These are phyloP conservation scores for Lodderomyces orthopsilosis DNA, from an alignment of 1,139 yeast genomes.

Conservation along the genomic window DNA sequence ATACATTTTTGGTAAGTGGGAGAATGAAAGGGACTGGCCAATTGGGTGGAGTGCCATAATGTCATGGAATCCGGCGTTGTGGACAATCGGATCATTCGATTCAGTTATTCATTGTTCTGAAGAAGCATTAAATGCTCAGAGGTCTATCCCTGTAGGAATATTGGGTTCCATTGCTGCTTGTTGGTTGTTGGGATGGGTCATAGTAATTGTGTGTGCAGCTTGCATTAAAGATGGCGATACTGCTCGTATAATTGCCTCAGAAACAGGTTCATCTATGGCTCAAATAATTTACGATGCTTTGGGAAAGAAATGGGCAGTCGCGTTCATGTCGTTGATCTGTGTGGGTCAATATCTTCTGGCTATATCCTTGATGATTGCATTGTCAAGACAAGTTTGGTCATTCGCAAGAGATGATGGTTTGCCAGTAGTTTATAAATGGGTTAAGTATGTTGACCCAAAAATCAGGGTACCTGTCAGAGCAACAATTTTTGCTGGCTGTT, in stretches of 20 bases:
- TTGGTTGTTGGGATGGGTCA: conserved; percentile 58
- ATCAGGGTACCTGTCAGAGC: conserved; percentile 62
- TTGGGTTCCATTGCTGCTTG: conserved; percentile 49
- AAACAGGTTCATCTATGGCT: conserved; percentile 58
- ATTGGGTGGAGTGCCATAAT: conserved; percentile 39
- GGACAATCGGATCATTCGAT: conserved; percentile 72
- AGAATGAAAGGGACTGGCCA: conserved; percentile 36
- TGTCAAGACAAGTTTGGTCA: conserved; percentile 41
- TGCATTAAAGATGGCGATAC: conserved; percentile 52
- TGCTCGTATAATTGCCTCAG: conserved; percentile 36
- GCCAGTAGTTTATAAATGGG: conserved; percentile 39
- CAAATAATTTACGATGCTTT: conserved; percentile 62
- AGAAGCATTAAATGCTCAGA: conserved; percentile 65
- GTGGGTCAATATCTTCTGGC: conserved; percentile 68
- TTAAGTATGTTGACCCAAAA: conserved; percentile 52
- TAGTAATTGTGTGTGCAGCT: conserved; percentile 55
- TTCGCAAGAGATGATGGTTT: conserved; percentile 45
- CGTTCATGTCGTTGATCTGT: conserved; percentile 57
- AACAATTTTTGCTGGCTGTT: conserved; percentile 53
- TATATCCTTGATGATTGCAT: conserved; percentile 29
- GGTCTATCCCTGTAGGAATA: conserved; percentile 65
- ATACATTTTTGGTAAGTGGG: conserved; percentile 53
- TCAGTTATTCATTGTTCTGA: conserved; percentile 71
- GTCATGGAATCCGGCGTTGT: conserved; percentile 60
- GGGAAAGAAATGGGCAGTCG: conserved; percentile 69